Percentiles rank a stretch among this genome's conserved stretches.
Conservation (phyloP, 1,284 basidiomycete genomes). For the Coriolopsis trogii region DNA sequence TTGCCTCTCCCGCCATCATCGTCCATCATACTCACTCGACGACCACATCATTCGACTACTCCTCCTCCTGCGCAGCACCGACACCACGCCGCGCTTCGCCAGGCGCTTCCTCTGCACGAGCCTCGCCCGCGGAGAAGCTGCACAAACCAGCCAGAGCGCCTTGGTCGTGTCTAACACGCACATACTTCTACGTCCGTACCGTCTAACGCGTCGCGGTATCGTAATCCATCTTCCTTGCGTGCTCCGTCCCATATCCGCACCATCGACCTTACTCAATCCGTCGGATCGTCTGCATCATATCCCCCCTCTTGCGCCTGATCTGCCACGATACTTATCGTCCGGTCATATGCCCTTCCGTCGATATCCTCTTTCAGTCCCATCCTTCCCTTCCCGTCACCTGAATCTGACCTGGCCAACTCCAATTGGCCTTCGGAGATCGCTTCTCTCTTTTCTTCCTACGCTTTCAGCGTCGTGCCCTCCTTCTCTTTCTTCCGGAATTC, state of each 20-base stretch:
- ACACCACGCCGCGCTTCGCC: no score
- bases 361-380: constrained; percentile 4
- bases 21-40: neutral
- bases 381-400: constrained; percentile 20
- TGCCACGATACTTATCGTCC: constrained; percentile 18
- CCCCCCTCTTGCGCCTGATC: constrained; percentile 19
- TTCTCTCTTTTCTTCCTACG: constrained; percentile 3
- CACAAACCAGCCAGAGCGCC: no score
- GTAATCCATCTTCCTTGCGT: constrained; percentile 5
- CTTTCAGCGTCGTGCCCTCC: constrained; percentile 14
- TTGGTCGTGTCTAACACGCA: no score
- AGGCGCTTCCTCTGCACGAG: no score
- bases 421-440: constrained; percentile 18
- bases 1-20: constrained; percentile 3
- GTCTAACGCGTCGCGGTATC: neutral
- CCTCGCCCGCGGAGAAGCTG: no score
- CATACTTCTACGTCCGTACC: no score
- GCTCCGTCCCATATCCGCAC: constrained; percentile 15
- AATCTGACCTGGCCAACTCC: constrained; percentile 3
- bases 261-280: constrained; percentile 16
- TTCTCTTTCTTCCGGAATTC: constrained; percentile 16
- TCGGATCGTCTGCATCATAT: constrained; percentile 20
- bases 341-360: constrained; percentile 21
- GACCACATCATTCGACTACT: neutral
- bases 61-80: no score